phyloP scores from a whole-genome alignment of 345 rosid species.

The Populus nigra region DNA sequence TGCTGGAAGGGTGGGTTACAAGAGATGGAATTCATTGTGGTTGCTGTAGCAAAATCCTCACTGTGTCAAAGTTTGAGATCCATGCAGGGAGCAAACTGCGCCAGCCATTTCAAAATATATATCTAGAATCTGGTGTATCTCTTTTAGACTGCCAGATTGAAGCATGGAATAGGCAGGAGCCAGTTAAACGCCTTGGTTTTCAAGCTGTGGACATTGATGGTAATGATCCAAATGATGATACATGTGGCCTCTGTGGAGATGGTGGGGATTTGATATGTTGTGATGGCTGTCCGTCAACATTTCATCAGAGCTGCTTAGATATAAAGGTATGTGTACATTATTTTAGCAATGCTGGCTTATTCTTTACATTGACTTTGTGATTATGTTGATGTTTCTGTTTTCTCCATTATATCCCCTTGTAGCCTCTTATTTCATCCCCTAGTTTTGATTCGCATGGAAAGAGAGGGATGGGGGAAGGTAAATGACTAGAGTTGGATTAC shows the following conservation, averaged over 20 bases:
- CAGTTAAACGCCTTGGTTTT: slow-evolving; percentile 21
- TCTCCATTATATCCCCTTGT: background rate
- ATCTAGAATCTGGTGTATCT: slow-evolving; percentile 32
- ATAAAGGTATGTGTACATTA: slow-evolving; percentile 15
- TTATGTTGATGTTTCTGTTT: background rate
- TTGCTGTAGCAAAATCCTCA: slow-evolving; percentile 37
- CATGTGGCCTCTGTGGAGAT: slow-evolving; percentile 36
- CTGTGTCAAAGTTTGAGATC: slow-evolving; percentile 37
- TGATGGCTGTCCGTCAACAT: slow-evolving; percentile 38
- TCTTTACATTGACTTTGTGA: background rate
- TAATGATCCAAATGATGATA: slow-evolving; percentile 37
- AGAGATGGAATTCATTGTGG: slow-evolving; percentile 39
- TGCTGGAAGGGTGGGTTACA: slow-evolving; percentile 39
- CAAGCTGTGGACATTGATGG: slow-evolving; percentile 24
- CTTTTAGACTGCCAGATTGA: slow-evolving; percentile 36
- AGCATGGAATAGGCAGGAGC: slow-evolving; percentile 33
- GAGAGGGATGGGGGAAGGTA: background rate
- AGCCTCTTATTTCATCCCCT: background rate
- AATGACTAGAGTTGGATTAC: background rate
- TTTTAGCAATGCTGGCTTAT: background rate
- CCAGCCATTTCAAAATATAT: slow-evolving; percentile 37
- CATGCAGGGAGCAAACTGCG: slow-evolving; percentile 38
- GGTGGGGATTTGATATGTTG: slow-evolving; percentile 39
- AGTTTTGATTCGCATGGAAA: background rate
- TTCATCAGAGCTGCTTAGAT: slow-evolving; percentile 33